phyloP scores from a whole-genome alignment of 805 yeast species.

The Candida michaelii region DNA sequence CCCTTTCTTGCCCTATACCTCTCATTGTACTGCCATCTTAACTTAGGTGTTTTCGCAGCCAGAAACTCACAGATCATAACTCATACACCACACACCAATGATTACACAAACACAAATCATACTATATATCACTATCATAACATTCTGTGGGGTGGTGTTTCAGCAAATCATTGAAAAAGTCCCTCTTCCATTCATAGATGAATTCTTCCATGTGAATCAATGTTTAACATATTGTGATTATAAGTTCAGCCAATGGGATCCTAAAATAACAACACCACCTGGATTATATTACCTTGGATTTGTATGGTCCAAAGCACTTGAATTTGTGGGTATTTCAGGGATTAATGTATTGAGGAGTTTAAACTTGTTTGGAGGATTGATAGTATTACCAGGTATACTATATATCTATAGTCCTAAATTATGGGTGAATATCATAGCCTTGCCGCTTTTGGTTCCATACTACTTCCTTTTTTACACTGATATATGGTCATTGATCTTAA shows the following conservation, averaged over 20 bases:
- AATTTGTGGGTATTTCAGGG: not conserved
- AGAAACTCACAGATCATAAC: not conserved
- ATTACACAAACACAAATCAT: not conserved
- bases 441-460: conserved; percentile 74
- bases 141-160: conserved; percentile 12
- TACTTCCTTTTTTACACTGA: conserved; percentile 87
- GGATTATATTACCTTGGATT: conserved; percentile 67
- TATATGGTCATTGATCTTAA: conserved; percentile 80
- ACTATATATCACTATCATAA: not conserved
- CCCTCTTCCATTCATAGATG: conserved; percentile 58
- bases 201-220: conserved; percentile 82
- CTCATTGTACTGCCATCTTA: not conserved
- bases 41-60: not conserved
- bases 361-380: conserved; percentile 66
- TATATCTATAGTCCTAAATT: conserved; percentile 16
- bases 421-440: conserved; percentile 38
- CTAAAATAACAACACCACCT: conserved; percentile 95
- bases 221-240: conserved; percentile 64
- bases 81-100: not conserved
- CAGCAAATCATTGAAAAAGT: conserved; percentile 22
- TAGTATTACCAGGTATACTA: conserved; percentile 51
- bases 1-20: too few relatives aligned
- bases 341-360: conserved; percentile 34
- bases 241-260: conserved; percentile 71
- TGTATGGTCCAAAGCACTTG: conserved; percentile 29